These are phyloP conservation scores for Syncephalis plumigaleata DNA, from an alignment of 371 early-diverging fungal species.

Conservation along the genomic window DNA sequence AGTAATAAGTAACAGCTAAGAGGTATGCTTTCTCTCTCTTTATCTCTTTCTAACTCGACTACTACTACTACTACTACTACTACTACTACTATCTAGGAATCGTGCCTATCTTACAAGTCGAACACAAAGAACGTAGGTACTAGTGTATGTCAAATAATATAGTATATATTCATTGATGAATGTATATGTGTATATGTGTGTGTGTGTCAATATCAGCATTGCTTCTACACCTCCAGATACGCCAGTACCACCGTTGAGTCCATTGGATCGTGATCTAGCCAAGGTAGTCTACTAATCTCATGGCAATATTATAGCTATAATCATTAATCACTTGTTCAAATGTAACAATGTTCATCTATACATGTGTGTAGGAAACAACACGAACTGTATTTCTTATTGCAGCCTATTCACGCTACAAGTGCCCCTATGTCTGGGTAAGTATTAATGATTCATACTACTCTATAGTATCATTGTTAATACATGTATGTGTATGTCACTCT, in stretches of 20 bases:
- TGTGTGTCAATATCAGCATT: background rate
- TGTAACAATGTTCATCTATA: too few relatives aligned
- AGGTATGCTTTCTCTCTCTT: too few relatives aligned
- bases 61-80: background rate
- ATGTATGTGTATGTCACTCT: background rate
- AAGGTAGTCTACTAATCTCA: conserved; percentile 13
- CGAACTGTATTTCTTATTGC: conserved; percentile 46
- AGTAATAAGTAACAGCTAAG: conserved; percentile 5
- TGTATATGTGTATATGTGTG: too few relatives aligned
- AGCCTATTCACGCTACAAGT: conserved; percentile 57
- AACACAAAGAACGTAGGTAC: background rate
- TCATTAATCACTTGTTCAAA: too few relatives aligned
- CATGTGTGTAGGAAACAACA: conserved; percentile 27
- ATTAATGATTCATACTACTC: background rate
- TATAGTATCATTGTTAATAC: background rate
- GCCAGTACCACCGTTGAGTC: conserved; percentile 18
- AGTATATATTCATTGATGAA: too few relatives aligned
- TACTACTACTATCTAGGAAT: background rate
- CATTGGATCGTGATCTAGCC: conserved; percentile 26
- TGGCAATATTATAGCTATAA: too few relatives aligned
- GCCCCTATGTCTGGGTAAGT: conserved; percentile 66
- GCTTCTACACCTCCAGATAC: conserved; percentile 1
- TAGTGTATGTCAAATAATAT: too few relatives aligned
- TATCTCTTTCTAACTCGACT: too few relatives aligned
- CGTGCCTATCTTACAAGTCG: background rate